Percentiles rank a stretch among this genome's conserved stretches.
Conservation (phyloP, 148 eudicot genomes). For the Vaccinium macrocarpon region DNA sequence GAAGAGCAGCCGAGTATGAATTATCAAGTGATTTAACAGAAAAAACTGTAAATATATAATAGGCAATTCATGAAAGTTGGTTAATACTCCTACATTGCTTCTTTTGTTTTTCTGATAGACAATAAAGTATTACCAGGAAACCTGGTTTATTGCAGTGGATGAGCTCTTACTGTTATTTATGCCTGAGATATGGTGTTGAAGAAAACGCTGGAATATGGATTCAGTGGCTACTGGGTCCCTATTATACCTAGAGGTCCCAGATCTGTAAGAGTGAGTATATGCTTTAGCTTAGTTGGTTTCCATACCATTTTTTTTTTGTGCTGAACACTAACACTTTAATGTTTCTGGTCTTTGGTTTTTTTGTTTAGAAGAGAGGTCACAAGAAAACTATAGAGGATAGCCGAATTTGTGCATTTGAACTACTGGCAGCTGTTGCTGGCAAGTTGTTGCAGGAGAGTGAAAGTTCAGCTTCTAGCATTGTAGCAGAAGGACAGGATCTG, state of each 20-base stretch:
- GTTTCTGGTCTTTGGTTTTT: slow-evolving; percentile 19
- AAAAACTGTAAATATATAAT: neutral
- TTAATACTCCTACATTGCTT: neutral
- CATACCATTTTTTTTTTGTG: neutral
- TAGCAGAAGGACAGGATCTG: slow-evolving; percentile 44
- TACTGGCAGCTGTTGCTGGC: slow-evolving; percentile 94
- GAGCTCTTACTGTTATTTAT: slow-evolving; percentile 35
- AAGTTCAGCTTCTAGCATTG: slow-evolving; percentile 85
- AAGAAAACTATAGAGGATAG: slow-evolving; percentile 42
- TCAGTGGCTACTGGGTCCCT: slow-evolving; percentile 52
- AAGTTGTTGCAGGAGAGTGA: slow-evolving; percentile 86
- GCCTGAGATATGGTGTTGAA: slow-evolving; percentile 80
- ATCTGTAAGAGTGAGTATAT: slow-evolving; percentile 69
- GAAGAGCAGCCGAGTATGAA: neutral
- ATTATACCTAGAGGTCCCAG: slow-evolving; percentile 85
- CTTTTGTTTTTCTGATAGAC: neutral
- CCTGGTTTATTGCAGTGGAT: slow-evolving; percentile 21
- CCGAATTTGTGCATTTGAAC: slow-evolving; percentile 75
- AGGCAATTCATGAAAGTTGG: neutral
- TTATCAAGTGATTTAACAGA: neutral
- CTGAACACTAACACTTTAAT: slow-evolving; percentile 3
- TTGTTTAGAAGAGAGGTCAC: slow-evolving; percentile 47
- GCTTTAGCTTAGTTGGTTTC: neutral
- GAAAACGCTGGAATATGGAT: slow-evolving; percentile 57
- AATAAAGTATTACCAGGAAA: slow-evolving; percentile 9